These are phyloP conservation scores for Wickerhamomyces bovis DNA, from an alignment of 805 yeast species.

Conservation along the genomic window DNA sequence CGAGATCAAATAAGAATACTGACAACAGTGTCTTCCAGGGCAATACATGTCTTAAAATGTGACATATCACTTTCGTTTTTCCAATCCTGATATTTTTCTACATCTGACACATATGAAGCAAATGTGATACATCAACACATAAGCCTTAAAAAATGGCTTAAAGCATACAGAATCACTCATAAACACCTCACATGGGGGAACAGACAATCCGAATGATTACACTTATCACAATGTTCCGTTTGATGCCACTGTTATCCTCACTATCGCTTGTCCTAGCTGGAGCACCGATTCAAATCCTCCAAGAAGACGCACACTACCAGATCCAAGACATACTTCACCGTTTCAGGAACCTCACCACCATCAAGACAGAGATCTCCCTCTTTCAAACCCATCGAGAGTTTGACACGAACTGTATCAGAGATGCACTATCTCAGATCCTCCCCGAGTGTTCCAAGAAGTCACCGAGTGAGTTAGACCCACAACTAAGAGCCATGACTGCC, in stretches of 20 bases:
- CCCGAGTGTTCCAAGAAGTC: constrained; percentile 36
- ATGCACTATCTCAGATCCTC: constrained; percentile 35
- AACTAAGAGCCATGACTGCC: constrained; percentile 34
- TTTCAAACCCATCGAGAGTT: background rate
- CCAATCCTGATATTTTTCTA: background rate
- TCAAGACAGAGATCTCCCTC: background rate
- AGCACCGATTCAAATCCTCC: background rate
- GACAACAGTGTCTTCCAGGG: too few species aligned
- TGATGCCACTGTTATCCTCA: background rate
- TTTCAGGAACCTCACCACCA: background rate
- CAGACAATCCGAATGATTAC: too few species aligned
- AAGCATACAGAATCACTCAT: background rate
- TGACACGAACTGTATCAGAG: constrained; percentile 28
- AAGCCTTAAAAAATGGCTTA: background rate
- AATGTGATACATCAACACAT: background rate
- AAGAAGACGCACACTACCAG: background rate
- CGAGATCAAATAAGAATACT: too few species aligned
- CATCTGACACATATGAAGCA: background rate
- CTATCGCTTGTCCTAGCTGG: background rate
- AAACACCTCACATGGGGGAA: background rate
- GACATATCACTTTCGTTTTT: background rate
- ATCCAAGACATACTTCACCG: background rate
- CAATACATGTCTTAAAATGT: background rate
- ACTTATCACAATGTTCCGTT: background rate
- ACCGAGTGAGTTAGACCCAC: constrained; percentile 31